Evolutionary conservation across 345 rosid genomes (phyloP), one percentile per base, ranked within the genome.

Genomic region (Nasturtium officinale): DNA sequence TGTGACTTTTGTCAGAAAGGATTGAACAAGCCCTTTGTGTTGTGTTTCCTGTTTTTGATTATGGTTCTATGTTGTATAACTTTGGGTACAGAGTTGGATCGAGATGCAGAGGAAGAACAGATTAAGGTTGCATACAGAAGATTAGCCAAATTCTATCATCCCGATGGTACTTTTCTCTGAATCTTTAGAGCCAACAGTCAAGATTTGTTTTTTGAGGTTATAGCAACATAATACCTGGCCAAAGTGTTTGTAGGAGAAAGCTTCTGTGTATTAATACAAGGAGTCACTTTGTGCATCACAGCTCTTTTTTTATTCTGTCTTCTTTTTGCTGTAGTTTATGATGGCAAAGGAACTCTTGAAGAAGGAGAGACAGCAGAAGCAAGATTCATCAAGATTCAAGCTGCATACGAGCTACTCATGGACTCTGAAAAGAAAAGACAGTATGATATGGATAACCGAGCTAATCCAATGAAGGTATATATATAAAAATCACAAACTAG

Each of bases 311-410:
- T n/a, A 6, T 63, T 61, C 38, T 47, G 33, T 16, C 71, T 62
- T 29, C 3, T 72, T 61, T 28, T 4, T 55, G 10, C 2, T 77
- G 30, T 82, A 95, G 99, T 91, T 30, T 91, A 95, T 73, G 88
- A 95, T 79, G 97, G 99, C 33, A 87, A 82, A 80, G 99, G 96
- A 59, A 83, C 84, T 2, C 96, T 95, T 72, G 96, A 88, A 74
- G 87, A 89, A 84, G 99, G 96, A 74, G 99, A 91, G 77, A 88
- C 97, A 18, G 93, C 99, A 57, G 99, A 91, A 88, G 75, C 85
- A 63, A 89, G 96, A 81, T 95, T 95, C 86, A 95, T 95, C 61
- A 95, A 89, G 87, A 91, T 95, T 79, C 99, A 95, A 73, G 99
- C 96, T 45, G 99, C 99, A 21, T 95, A 95, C 52, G 99, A 95